These are phyloP conservation scores for Botryosphaeria dothidea DNA, from an alignment of 2,329 filamentous ascomycete genomes.

Conservation along the genomic window DNA sequence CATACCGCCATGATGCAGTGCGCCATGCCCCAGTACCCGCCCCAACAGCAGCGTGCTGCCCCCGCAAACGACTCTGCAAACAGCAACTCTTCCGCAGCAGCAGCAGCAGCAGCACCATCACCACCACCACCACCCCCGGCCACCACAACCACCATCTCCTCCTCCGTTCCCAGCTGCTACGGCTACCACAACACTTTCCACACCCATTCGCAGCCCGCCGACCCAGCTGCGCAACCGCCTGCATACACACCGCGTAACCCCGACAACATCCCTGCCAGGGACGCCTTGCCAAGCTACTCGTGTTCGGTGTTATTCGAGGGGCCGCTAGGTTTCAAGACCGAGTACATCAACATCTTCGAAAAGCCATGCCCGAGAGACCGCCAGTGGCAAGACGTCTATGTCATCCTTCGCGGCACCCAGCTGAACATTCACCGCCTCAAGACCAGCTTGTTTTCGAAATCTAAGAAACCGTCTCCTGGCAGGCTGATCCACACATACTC, in stretches of 20 bases:
- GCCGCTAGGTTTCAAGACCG: conserved; percentile 59
- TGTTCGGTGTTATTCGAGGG: conserved; percentile 37
- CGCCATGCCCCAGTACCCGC: background rate
- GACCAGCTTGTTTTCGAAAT: conserved; percentile 31
- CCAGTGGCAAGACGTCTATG: conserved; percentile 65
- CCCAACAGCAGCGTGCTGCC: background rate
- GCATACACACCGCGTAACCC: conserved; percentile 27
- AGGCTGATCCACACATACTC: conserved; percentile 68
- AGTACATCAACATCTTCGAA: conserved; percentile 66
- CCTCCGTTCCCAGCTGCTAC: conserved; percentile 25
- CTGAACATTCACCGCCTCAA: conserved; percentile 67
- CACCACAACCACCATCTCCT: conserved; percentile 44
- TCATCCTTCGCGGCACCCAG: conserved; percentile 67
- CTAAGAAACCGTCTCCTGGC: conserved; percentile 51
- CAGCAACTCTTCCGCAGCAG: background rate
- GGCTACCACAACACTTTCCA: conserved; percentile 47
- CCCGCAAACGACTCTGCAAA: background rate
- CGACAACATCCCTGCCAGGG: conserved; percentile 23
- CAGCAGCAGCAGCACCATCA: background rate
- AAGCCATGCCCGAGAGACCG: conserved; percentile 55
- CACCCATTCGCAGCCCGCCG: conserved; percentile 33
- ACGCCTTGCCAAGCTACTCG: conserved; percentile 33
- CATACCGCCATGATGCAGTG: conserved; percentile 12
- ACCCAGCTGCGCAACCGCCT: conserved; percentile 30
- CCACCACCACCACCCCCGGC: background rate